Base-by-base conservation (phyloP, 495 filamentous ascomycete species). In the Xylaria grammica region DNA sequence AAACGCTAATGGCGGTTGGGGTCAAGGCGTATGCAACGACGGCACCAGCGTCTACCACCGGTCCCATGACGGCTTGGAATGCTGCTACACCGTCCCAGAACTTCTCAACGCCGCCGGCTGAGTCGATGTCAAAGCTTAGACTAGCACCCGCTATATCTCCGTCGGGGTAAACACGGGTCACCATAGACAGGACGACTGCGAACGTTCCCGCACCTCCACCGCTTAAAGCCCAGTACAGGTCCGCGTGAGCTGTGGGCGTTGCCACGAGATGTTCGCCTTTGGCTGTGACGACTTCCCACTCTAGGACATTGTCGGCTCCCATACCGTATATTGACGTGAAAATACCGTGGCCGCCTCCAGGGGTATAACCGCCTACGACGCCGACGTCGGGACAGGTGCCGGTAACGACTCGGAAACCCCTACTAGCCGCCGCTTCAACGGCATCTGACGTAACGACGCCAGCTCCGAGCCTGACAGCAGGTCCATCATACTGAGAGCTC, bases 221-320 rank as follows among this genome's bases (percentile, higher is more conserved):
- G 36, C 77, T 76, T 0, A 88, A 72, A 9, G 87, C 87, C 86
- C 82, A 89, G 78, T 84, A 90, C 1, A 89, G 78, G 30, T 89
- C 87, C 0, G 73, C 56, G 40, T 89, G 74, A 36, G 74, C 67
- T 7, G 72, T 65, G 6, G 77, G 69, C 9, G 77, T 79, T 0
- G 82, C 85, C 0, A 77, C 84, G 1, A 86, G 71, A 24, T 82
- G 71, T 22, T 74, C 55, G 3, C 86, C 85, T 24, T 81, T 75
- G 11, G 83, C 73, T 0, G 80, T 76, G 8, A 87, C 83, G 34
- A 87, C 79, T 51, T 78, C 78, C 22, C 74, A 79, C n/a, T 79
- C 74, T 15, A 81, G 69, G 10, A 80, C 75, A 2, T 84, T 76
- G 54, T 83, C 80, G 13, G 82, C 77, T 32, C 75, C 82, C 53